phyloP scores from a whole-genome alignment of 345 rosid genomes.

The Hibiscus trionum region DNA sequence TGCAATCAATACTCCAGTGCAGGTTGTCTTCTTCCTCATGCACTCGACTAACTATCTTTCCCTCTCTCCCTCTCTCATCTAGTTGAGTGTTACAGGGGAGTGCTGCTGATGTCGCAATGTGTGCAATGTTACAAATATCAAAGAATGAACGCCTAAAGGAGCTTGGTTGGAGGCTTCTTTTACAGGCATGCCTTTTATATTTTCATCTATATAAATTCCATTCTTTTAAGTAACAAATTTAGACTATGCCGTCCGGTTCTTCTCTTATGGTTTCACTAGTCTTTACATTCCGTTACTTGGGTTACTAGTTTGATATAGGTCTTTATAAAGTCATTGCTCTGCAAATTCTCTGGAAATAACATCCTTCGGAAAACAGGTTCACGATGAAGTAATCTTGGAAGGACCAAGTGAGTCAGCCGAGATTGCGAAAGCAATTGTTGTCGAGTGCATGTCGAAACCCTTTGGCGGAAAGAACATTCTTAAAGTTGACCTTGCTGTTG shows the following conservation, averaged over 20 bases:
- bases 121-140: conserved; percentile 90
- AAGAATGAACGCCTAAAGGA: conserved; percentile 46
- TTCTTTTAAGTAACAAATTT: background rate
- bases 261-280: background rate
- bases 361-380: conserved; percentile 50
- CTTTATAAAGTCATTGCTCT: background rate
- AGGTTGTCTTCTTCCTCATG: conserved; percentile 34
- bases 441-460: conserved; percentile 85
- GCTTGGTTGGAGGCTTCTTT: conserved; percentile 85
- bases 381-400: conserved; percentile 96
- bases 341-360: conserved; percentile 9
- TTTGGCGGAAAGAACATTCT: conserved; percentile 78
- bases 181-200: conserved; percentile 47
- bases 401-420: conserved; percentile 89
- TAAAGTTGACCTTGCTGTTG: conserved; percentile 71
- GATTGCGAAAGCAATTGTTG: conserved; percentile 71
- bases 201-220: background rate
- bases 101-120: conserved; percentile 99
- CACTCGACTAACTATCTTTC: background rate
- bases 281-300: background rate
- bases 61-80: conserved; percentile 5
- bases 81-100: conserved; percentile 58
- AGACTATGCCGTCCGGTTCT: background rate
- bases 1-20: conserved; percentile 94
- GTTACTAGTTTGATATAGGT: background rate